Percentiles rank a stretch among this genome's conserved stretches.
These are phyloP conservation scores for Bifiguratus adelaidae DNA, from an alignment of 192 early-diverging fungal species.

Conservation along the genomic window DNA sequence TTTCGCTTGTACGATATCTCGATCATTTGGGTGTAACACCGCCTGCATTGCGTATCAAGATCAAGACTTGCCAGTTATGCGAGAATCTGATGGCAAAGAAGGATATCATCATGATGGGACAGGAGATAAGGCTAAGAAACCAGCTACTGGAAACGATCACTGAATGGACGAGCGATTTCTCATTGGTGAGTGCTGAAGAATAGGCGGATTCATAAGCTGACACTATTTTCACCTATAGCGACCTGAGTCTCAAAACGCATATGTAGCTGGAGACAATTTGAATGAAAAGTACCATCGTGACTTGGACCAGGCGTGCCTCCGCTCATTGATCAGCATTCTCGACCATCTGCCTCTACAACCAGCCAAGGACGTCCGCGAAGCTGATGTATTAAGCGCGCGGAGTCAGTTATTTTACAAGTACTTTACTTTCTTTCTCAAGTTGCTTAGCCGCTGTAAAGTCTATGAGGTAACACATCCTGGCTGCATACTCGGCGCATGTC, in stretches of 20 bases:
- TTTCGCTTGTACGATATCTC: slow-evolving; percentile 36
- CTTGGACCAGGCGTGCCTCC: slow-evolving; percentile 64
- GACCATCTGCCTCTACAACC: slow-evolving; percentile 60
- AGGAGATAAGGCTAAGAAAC: slow-evolving; percentile 45
- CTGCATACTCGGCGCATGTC: slow-evolving; percentile 26
- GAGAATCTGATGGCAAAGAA: slow-evolving; percentile 42
- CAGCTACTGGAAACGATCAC: slow-evolving; percentile 33
- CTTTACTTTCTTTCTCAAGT: slow-evolving; percentile 63
- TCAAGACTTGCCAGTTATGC: slow-evolving; percentile 43
- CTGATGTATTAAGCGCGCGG: slow-evolving; percentile 42
- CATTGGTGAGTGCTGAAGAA: neutral
- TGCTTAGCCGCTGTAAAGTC: slow-evolving; percentile 44
- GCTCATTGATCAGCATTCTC: slow-evolving; percentile 53
- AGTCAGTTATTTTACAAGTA: slow-evolving; percentile 56
- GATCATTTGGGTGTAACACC: slow-evolving; percentile 25
- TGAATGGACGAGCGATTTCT: slow-evolving; percentile 43
- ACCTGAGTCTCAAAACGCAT: too few relatives aligned
- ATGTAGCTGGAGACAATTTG: too few relatives aligned
- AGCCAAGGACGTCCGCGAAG: slow-evolving; percentile 28
- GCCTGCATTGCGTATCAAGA: slow-evolving; percentile 31
- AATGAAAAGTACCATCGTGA: slow-evolving; percentile 58
- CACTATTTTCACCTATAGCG: too few relatives aligned
- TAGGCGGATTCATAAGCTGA: too few relatives aligned
- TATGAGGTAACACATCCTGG: slow-evolving; percentile 35
- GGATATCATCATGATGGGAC: slow-evolving; percentile 34